These are phyloP conservation scores for Hemileccinum rubropunctum DNA, from an alignment of 768 basidiomycete genomes.

Conservation along the genomic window DNA sequence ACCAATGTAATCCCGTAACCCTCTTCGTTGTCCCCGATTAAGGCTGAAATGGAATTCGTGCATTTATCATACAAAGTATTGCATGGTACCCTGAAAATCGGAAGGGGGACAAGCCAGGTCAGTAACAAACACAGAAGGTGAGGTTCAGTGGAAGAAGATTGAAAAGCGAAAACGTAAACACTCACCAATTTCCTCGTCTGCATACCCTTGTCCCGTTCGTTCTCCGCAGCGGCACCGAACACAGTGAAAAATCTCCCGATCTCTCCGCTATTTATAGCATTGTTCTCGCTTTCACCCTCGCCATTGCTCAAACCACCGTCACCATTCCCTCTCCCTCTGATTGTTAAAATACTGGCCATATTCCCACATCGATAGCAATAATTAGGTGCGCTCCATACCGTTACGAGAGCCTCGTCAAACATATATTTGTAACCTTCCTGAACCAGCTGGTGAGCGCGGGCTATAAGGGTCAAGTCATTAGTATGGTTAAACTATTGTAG, in stretches of 20 bases:
- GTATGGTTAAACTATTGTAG: constrained; percentile 83
- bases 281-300: background rate
- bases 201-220: constrained; percentile 79
- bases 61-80: constrained; percentile 37
- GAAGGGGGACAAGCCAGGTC: background rate
- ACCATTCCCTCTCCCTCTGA: constrained; percentile 56
- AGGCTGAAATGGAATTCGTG: background rate
- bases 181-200: constrained; percentile 72
- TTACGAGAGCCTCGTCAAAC: constrained; percentile 91
- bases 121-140: background rate
- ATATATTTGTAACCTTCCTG: constrained; percentile 96
- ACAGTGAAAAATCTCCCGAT: constrained; percentile 65
- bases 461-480: constrained; percentile 83
- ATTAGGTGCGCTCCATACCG: constrained; percentile 91
- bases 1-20: too few relatives aligned
- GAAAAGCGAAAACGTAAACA: background rate
- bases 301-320: constrained; percentile 12
- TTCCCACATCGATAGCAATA: constrained; percentile 89
- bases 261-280: constrained; percentile 13
- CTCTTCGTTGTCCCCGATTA: background rate
- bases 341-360: constrained; percentile 85
- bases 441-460: constrained; percentile 94
- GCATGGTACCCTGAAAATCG: constrained; percentile 34
- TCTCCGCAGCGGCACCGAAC: constrained; percentile 86
- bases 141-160: background rate